These are phyloP conservation scores for Colletotrichum spinosum DNA, from an alignment of 2,329 filamentous ascomycete genomes.

Conservation along the genomic window DNA sequence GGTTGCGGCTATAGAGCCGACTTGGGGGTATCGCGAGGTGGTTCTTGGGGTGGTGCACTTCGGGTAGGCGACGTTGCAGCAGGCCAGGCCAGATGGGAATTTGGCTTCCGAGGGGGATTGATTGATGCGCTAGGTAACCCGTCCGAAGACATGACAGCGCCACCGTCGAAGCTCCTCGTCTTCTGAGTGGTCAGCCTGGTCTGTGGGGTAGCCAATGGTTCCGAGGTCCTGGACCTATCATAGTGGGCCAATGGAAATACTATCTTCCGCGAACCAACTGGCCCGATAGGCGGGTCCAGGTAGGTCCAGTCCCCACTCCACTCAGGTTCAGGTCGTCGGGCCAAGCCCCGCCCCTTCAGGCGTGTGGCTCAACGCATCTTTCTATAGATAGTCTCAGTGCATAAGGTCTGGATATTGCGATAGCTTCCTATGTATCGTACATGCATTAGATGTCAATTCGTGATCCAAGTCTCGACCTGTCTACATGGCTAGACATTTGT, in stretches of 20 bases:
- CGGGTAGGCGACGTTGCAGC: constrained; percentile 30
- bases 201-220: background rate
- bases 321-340: no score
- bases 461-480: no score
- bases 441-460: no score
- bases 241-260: constrained; percentile 20
- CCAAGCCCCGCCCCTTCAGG: no score
- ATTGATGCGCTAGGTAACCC: constrained; percentile 20
- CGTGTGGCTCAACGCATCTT: no score
- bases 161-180: constrained; percentile 12
- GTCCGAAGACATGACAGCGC: constrained; percentile 18
- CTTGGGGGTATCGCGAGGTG: constrained; percentile 20
- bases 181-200: constrained; percentile 7
- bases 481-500: no score
- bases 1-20: constrained; percentile 39
- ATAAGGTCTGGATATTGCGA: no score
- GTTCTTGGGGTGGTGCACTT: constrained; percentile 23
- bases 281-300: no score
- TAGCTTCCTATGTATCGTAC: no score
- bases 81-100: constrained; percentile 25
- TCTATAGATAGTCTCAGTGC: no score
- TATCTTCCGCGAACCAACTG: background rate
- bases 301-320: constrained; percentile 8
- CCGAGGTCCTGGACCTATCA: background rate
- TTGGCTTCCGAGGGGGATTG: constrained; percentile 37